Conservation (phyloP, 768 basidiomycete genomes). For the Daedaleopsis nitida region DNA sequence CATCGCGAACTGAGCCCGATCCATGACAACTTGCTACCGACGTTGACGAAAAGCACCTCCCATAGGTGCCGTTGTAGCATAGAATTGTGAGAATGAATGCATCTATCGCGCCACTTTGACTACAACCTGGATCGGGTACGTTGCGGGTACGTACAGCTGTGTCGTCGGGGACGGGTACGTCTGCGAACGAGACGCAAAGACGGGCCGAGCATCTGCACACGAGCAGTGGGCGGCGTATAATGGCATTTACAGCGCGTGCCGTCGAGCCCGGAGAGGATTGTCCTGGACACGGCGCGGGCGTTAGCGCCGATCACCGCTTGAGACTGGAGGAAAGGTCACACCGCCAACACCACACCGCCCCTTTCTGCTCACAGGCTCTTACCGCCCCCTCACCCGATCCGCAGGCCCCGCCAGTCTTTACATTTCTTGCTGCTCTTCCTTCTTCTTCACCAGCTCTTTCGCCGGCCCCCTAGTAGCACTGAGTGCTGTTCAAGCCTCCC, state of each 20-base stretch:
- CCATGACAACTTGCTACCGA: not conserved
- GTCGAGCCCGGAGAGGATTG: no score
- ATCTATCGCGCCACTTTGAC: no score
- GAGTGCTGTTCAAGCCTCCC: slow-evolving; percentile 23
- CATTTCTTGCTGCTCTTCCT: not conserved
- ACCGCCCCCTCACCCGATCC: not conserved
- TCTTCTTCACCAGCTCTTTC: slow-evolving; percentile 6
- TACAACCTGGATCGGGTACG: no score
- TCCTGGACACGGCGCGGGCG: slow-evolving; percentile 1
- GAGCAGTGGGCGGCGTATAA: no score
- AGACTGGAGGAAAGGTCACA: slow-evolving; percentile 13
- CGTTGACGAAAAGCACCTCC: not conserved
- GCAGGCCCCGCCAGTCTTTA: slow-evolving; percentile 15
- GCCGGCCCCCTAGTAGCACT: slow-evolving; percentile 21
- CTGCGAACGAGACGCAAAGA: no score
- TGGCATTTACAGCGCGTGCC: no score
- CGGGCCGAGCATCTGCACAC: no score
- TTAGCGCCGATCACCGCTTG: slow-evolving; percentile 14
- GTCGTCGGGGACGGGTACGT: no score
- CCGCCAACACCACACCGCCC: slow-evolving; percentile 22
- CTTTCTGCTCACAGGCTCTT: not conserved
- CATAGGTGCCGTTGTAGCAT: no score
- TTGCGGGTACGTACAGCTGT: no score
- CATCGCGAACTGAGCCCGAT: slow-evolving; percentile 37
- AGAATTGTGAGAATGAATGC: no score